Base-by-base conservation (phyloP, 176 grass and related monocot species). In the Alopecurus myosuroides region DNA sequence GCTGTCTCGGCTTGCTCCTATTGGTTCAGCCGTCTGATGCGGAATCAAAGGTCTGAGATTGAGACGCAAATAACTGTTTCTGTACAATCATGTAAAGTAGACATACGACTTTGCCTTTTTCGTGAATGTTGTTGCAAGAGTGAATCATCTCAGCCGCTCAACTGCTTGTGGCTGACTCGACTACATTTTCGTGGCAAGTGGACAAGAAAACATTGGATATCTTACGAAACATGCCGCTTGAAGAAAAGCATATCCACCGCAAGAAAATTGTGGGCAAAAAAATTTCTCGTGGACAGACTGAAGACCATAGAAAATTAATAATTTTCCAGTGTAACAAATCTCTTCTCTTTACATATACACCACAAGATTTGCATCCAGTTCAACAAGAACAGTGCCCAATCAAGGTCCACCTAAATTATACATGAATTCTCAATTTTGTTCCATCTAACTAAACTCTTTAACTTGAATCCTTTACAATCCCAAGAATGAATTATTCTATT, bases 241-340 rank as follows among this genome's bases (percentile, higher is more conserved):
- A 55, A 12, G 46, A 31, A 53, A 23, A 20, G 5, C n/a, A 34
- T 73, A 14, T 62, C 9, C 49, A 66, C 65, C 84, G 86, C 84
- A 78, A 62, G 71, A 81, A 78, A 90, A 72, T 40, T 18, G 15
- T 74, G 45, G 70, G 29, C 5, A 29, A 50, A 9, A 60, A 50
- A 74, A 37, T 2, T 63, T 62, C 4, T 61, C 1, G 26, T 17
- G 49, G 9, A n/a, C 28, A 31, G 11, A 5, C 1, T 19, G 0
- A 53, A 45, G 39, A 28, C 13, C 60, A 30, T 36, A 25, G 76
- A 53, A 81, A 53, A n/a, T 0, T 0, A 58, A 71, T 31, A 20
- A 7, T 33, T 82, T 82, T 82, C 6, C 5, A 35, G 60, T 3
- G 2, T 51, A 52, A 70, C 31, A 23, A 44, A 9, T 73, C 2